Evolutionary conservation across 495 filamentous ascomycete genomes (phyloP).

Genomic region (Penicilliopsis zonata): DNA sequence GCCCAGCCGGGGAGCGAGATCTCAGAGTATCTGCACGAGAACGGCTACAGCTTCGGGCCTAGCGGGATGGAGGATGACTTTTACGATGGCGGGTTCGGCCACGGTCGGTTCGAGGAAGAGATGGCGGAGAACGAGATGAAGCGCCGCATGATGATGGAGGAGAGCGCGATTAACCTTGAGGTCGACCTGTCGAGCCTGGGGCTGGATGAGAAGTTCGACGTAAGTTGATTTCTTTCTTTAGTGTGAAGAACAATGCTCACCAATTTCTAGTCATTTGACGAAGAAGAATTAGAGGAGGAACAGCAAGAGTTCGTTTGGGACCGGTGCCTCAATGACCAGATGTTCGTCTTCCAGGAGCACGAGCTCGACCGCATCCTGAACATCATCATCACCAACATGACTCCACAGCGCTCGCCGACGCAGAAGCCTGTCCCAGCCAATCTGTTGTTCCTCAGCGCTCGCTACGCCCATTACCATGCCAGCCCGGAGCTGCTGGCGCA

Average conservation of each 20-base stretch:
- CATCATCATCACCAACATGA: constrained; percentile 97
- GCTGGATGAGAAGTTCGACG: constrained; percentile 91
- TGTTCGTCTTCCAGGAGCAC: constrained; percentile 98
- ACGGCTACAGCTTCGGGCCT: constrained; percentile 80
- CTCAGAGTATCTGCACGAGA: constrained; percentile 85
- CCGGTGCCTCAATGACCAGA: constrained; percentile 90
- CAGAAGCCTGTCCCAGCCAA: constrained; percentile 98
- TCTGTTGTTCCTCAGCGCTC: constrained; percentile 85
- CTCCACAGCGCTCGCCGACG: constrained; percentile 82
- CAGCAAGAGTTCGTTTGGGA: constrained; percentile 97
- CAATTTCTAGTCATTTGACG: constrained; percentile 49
- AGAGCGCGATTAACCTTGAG: constrained; percentile 93
- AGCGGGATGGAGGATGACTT: constrained; percentile 89
- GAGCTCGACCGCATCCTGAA: constrained; percentile 84
- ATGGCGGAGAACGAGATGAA: constrained; percentile 95
- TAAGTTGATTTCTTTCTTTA: constrained; percentile 25
- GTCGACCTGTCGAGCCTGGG: constrained; percentile 94
- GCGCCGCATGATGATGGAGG: constrained; percentile 99
- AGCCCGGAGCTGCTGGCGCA: constrained; percentile 72
- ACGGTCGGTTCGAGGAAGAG: constrained; percentile 93
- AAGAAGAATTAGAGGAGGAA: constrained; percentile 69
- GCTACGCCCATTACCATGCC: constrained; percentile 95
- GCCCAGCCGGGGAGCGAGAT: constrained; percentile 91
- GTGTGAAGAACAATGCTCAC: constrained; percentile 6
- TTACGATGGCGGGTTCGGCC: constrained; percentile 83